phyloP scores from a whole-genome alignment of 352 stramenopile genomes.

The Blastocystis sp. region DNA sequence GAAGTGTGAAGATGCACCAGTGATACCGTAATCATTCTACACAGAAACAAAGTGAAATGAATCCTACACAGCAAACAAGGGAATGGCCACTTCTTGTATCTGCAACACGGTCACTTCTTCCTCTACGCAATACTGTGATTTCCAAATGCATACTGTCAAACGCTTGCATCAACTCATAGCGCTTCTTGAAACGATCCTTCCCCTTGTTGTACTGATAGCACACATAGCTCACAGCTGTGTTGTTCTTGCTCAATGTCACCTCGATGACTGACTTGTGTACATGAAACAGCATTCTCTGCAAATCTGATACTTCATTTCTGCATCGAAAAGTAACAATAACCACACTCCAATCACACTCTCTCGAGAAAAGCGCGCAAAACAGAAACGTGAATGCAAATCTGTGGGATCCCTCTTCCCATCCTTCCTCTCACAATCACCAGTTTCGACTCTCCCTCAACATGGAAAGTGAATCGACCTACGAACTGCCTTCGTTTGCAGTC shows the following conservation, averaged over 20 bases:
- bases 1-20: not conserved
- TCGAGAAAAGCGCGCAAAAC: not conserved
- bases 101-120: not conserved
- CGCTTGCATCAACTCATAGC: not conserved
- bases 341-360: no score
- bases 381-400: not conserved
- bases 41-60: not conserved
- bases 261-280: constrained; percentile 1
- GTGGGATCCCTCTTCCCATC: not conserved
- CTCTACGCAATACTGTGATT: not conserved
- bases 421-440: not conserved
- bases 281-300: constrained; percentile 30
- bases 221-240: not conserved
- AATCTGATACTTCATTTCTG: not conserved
- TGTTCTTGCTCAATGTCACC: not conserved
- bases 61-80: not conserved
- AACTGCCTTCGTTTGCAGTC: constrained; percentile 31
- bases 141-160: not conserved
- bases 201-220: constrained; percentile 38
- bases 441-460: not conserved
- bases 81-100: not conserved
- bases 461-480: constrained; percentile 15
- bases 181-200: constrained; percentile 55
- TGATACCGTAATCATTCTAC: not conserved
- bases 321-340: not conserved